phyloP scores from a whole-genome alignment of 2,329 filamentous ascomycete genomes.

The Didymella segeticola region DNA sequence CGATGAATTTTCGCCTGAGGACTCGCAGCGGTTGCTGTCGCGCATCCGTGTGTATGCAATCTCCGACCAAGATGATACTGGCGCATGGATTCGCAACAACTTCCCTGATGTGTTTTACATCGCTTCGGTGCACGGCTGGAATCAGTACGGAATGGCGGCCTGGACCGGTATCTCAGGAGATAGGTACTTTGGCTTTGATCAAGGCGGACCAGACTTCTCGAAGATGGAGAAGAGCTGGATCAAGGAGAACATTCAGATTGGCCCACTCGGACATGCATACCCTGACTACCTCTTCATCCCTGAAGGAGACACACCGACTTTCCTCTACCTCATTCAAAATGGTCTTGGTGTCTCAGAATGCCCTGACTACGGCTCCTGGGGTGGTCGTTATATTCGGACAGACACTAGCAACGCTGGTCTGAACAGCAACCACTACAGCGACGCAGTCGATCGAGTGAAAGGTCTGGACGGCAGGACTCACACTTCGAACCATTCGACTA shows the following conservation, averaged over 20 bases:
- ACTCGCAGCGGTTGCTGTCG: conserved; percentile 42
- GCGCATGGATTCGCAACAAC: conserved; percentile 61
- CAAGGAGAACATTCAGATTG: conserved; percentile 61
- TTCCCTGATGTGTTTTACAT: conserved; percentile 66
- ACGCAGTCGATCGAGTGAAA: conserved; percentile 47
- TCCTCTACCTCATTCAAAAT: conserved; percentile 59
- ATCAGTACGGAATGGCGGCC: conserved; percentile 60
- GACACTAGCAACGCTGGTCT: conserved; percentile 44
- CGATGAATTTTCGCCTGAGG: conserved; percentile 38
- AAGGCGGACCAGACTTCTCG: conserved; percentile 57
- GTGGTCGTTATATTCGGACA: conserved; percentile 53
- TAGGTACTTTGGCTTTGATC: conserved; percentile 55
- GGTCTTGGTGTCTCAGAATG: conserved; percentile 56
- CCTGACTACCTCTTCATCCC: conserved; percentile 59
- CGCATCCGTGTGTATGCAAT: conserved; percentile 54
- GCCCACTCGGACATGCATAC: conserved; percentile 52
- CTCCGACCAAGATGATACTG: conserved; percentile 65
- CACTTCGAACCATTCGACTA: conserved; percentile 56
- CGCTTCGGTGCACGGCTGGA: conserved; percentile 62
- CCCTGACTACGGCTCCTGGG: conserved; percentile 59
- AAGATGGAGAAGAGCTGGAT: conserved; percentile 61
- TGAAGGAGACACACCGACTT: conserved; percentile 62
- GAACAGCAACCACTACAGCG: conserved; percentile 48
- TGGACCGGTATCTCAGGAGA: conserved; percentile 65
- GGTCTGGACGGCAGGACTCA: conserved; percentile 44